A percentile compares a stretch with the other conserved stretches of the same genome.
These are phyloP conservation scores for Suhomyces sp. DNA, from an alignment of 805 yeast species.

Conservation along the genomic window DNA sequence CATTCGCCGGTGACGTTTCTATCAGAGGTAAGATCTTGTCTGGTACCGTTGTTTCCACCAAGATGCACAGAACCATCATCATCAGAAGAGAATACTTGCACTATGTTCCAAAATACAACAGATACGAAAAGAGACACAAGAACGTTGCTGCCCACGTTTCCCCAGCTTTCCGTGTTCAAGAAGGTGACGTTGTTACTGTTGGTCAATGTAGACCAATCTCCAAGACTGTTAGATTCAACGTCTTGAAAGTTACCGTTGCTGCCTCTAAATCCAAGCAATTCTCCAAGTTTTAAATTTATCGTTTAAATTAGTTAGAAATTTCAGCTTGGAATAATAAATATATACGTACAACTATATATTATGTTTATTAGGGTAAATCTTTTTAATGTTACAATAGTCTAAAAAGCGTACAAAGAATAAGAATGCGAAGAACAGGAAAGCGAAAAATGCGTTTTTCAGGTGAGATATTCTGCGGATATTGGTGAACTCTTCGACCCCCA, in stretches of 20 bases:
- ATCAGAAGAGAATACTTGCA: constrained; percentile 99
- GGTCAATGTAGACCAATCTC: constrained; percentile 99
- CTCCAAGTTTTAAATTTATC: constrained; percentile 77
- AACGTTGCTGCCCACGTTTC: constrained; percentile 99
- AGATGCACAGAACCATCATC: constrained; percentile 99
- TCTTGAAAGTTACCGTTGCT: constrained; percentile 89
- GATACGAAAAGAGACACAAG: constrained; percentile 99
- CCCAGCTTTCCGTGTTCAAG: constrained; percentile 99
- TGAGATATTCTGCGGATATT: too few species aligned
- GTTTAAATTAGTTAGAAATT: constrained; percentile 1
- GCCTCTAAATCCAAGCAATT: constrained; percentile 91
- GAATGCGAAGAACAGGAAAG: too few species aligned
- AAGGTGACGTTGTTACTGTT: constrained; percentile 98
- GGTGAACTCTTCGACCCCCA: too few species aligned
- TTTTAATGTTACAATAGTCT: constrained; percentile 4
- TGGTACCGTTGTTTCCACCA: constrained; percentile 99
- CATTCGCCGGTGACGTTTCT: constrained; percentile 94
- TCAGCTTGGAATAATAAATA: constrained; percentile 1
- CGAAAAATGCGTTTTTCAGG: too few species aligned
- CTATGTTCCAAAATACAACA: constrained; percentile 99
- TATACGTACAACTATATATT: constrained; percentile 1
- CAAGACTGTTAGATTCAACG: constrained; percentile 99
- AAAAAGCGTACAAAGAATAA: neutral
- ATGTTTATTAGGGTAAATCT: constrained; percentile 6
- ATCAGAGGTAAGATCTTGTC: constrained; percentile 99